Base-by-base conservation (phyloP, 2,329 filamentous ascomycete species). In the Orbilia brochopaga region DNA sequence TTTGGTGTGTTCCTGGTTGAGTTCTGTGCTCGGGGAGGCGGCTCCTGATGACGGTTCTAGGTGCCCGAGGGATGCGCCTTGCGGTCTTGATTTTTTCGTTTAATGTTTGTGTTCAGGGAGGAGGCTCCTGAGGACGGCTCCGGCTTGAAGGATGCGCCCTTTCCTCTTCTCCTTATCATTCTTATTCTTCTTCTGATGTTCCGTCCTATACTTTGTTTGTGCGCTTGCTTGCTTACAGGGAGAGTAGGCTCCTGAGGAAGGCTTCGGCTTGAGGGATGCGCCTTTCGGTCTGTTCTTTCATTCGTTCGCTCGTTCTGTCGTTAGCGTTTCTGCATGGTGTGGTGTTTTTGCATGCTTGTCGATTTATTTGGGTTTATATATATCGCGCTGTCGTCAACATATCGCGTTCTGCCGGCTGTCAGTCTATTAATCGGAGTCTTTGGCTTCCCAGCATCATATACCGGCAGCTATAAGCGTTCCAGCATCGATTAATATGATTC, bases 201-300 rank as follows among this genome's bases (percentile, higher is more conserved):
- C 2, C 40, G 51, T n/a, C 2, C n/a, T n/a, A n/a, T 53, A 13
- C 51, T 32, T 53, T 3, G 13, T 53, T 53, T 17, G 51, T 17
- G 17, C 15, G 7, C 13, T 48, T 19, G 21, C 21, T 23, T 30
- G 13, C 32, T 7, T 58, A 44, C 46, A 27, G 15, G n/a, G 35
- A 58, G 17, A 32, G 13, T 19, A 17, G 4, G 21, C 21, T 24
- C 24, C 46, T 51, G 44, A 37, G 32, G 44, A 60, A 24, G 56
- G n/a, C 27, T 17, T 19, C 23, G 27, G 23, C 23, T 30, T 56
- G 32, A 40, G 8, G 27, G n/a, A 56, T 30, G 19, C 54, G 21
- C 37, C 23, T 46, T 44, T 11, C 3, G 7, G 8, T 40, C 6
- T 46, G 19, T 24, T 44, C 15, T 19, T 23, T 4, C 15, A 21